Base-by-base conservation (phyloP, 2,329 filamentous ascomycete species). In the Elsinoe australis region DNA sequence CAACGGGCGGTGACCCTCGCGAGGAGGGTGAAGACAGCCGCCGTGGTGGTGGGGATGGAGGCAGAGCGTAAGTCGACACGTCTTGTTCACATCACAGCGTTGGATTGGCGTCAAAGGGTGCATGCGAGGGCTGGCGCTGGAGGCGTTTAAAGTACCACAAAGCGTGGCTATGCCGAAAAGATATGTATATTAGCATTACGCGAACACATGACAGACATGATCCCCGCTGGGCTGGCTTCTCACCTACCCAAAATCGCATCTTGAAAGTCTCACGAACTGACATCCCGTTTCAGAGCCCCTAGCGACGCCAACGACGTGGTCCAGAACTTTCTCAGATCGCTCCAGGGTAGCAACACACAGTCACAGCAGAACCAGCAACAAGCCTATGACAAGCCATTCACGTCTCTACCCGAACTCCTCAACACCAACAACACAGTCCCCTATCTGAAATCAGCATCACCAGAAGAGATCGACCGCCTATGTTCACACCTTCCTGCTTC, bases 31-130 rank as follows among this genome's bases (percentile, higher is more conserved):
- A 87, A 66, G 82, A 80, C 57, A 80, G 90, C 55, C 78, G 94
- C 71, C 88, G 95, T 68, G 92, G 90, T 52, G 92, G 94, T 64
- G 87, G 87, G 58, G 92, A 96, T 70, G 92, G 94, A 62, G 94
- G 87, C 71, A 82, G 92, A 95, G 92, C 90, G 92, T 98, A 96
- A 90, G 94, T 98, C 41, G n/a, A 14, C 39, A 12, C 39, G 24
- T 17, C 45, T n/a, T 55, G 59, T 54, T 55, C 64, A 8, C 12
- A 18, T 19, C 26, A 33, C 31, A 29, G 31, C 29, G 42, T 18
- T 34, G 32, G 15, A 26, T 22, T n/a, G 38, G 29, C 18, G 36
- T 33, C 22, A 26, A 41, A 12, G 45, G 32, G n/a, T n/a, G n/a
- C n/a, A n/a, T n/a, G n/a, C n/a, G n/a, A n/a, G n/a, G n/a, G n/a